Evolutionary conservation across 73 alveolate genomes (phyloP).

Genomic region (Durusdinium trenchii): DNA sequence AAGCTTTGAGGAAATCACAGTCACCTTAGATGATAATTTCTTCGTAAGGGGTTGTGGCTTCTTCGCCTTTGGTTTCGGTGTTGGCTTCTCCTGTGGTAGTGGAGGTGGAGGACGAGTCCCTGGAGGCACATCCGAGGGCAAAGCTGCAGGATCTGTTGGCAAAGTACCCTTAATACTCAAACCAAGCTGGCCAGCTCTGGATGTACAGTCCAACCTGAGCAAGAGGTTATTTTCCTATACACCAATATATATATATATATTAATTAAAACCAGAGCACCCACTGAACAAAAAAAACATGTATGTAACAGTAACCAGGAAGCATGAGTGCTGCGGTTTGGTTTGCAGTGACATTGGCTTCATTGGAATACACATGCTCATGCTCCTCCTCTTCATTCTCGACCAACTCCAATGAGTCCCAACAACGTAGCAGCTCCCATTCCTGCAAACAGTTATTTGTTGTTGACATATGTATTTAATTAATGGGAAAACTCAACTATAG

Average conservation of each 20-base stretch:
- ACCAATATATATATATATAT: too few relatives aligned
- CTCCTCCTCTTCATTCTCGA: not conserved
- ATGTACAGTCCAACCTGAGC: too few relatives aligned
- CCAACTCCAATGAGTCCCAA: not conserved
- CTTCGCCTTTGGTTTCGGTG: not conserved
- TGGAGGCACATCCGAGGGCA: too few relatives aligned
- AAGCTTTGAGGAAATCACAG: not conserved
- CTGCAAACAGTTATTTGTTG: not conserved
- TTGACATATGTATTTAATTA: not conserved
- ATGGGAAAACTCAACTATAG: not conserved
- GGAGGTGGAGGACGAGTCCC: not conserved
- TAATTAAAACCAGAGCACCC: too few relatives aligned
- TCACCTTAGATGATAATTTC: not conserved
- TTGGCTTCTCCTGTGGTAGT: too few relatives aligned
- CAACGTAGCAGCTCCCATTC: not conserved
- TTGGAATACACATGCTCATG: not conserved
- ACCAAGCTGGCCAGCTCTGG: too few relatives aligned
- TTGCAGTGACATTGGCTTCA: not conserved
- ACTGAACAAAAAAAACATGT: too few relatives aligned
- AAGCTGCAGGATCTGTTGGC: too few relatives aligned
- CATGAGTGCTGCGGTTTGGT: not conserved
- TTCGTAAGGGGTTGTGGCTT: not conserved
- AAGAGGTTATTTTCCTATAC: too few relatives aligned
- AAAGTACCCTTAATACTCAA: too few relatives aligned
- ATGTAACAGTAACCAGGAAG: too few relatives aligned